Evolutionary conservation across 1,284 basidiomycete genomes (phyloP).

Genomic region (Cryptococcus neoformans): DNA sequence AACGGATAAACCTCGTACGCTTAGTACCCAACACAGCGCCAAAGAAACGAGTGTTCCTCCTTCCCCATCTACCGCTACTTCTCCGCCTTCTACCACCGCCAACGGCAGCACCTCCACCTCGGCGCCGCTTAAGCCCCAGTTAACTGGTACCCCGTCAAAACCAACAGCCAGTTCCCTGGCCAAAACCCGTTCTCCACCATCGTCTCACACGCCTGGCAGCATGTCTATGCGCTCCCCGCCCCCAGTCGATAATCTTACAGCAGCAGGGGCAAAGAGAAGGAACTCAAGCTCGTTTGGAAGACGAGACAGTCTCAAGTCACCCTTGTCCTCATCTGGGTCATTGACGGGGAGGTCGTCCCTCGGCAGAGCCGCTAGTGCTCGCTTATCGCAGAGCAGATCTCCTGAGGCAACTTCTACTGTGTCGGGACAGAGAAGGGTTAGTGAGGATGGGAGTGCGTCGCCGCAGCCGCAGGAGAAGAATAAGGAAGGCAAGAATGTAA

Average conservation of each 20-base stretch:
- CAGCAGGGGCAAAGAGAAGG: not conserved
- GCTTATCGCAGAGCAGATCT: no score
- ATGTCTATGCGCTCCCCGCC: not conserved
- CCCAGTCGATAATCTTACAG: no score
- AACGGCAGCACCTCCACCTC: not conserved
- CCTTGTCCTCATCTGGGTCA: not conserved
- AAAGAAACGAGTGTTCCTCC: no score
- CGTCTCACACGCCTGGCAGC: not conserved
- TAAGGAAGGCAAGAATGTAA: not conserved
- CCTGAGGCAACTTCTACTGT: no score
- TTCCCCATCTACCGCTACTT: no score
- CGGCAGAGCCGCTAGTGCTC: no score
- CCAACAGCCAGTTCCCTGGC: conserved; percentile 34
- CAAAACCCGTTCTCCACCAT: conserved; percentile 12
- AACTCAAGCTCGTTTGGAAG: not conserved
- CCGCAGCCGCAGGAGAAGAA: not conserved
- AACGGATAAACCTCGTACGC: no score
- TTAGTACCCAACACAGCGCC: no score
- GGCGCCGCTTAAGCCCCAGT: conserved; percentile 26
- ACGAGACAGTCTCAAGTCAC: not conserved
- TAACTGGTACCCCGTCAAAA: conserved; percentile 33
- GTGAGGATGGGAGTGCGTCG: no score
- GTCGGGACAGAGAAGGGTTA: no score
- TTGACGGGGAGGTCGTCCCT: not conserved
- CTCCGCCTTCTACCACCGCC: no score